A percentile compares a stretch with the other conserved stretches of the same genome.
Evolutionary conservation across 805 yeast genomes (phyloP).

Genomic region (Schwanniomyces yamadae): DNA sequence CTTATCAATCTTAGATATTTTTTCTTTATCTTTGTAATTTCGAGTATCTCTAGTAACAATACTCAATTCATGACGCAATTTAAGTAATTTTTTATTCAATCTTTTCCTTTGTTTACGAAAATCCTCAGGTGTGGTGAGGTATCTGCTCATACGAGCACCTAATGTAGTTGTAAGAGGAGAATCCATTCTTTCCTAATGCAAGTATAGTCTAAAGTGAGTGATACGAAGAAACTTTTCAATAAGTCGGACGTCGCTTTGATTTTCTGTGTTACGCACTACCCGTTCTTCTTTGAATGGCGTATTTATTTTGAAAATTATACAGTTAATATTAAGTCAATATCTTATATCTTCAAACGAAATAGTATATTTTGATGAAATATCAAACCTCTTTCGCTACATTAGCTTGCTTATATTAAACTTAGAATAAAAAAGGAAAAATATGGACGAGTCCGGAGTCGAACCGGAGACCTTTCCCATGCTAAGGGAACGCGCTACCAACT

Average conservation of each 20-base stretch:
- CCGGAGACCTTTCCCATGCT: conserved; percentile 52
- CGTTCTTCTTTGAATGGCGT: too few relatives aligned
- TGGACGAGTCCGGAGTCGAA: conserved; percentile 45
- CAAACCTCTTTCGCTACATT: too few relatives aligned
- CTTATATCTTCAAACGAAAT: neutral
- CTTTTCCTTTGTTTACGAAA: conserved; percentile 65
- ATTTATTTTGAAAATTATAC: too few relatives aligned
- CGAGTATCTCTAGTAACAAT: conserved; percentile 68
- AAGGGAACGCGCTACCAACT: conserved; percentile 52
- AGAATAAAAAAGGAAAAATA: conserved; percentile 13
- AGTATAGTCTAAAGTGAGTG: too few relatives aligned
- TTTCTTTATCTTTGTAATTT: conserved; percentile 51
- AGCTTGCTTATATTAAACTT: too few relatives aligned
- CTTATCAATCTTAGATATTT: conserved; percentile 43
- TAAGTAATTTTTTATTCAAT: conserved; percentile 57
- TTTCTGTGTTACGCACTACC: too few relatives aligned
- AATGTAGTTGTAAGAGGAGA: conserved; percentile 46
- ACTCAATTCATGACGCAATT: conserved; percentile 61
- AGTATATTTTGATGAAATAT: neutral
- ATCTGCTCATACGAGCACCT: conserved; percentile 60
- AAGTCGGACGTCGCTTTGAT: too few relatives aligned
- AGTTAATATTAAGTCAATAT: neutral
- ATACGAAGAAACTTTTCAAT: conserved; percentile 1
- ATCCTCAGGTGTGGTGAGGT: conserved; percentile 67
- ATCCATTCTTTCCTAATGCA: conserved; percentile 25